Base-by-base conservation (phyloP, 768 basidiomycete species). In the Pilatotrama ljubarskyi region DNA sequence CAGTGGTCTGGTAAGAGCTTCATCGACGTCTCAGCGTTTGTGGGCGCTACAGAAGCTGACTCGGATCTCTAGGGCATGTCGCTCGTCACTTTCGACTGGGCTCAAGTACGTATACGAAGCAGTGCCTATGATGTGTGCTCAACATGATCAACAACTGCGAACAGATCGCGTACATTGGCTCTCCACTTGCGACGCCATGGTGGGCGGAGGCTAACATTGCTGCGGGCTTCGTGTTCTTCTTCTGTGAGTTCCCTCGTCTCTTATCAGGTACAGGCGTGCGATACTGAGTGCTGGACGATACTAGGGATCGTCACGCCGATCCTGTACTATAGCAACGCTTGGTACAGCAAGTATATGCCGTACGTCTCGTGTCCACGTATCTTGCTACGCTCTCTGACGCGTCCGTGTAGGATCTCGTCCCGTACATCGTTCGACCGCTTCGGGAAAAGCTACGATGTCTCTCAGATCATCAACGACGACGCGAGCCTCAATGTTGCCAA, bases 21-120 rank as follows among this genome's bases (percentile, higher is more conserved):
- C n/a, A n/a, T n/a, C n/a, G 59, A 25, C 9, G 6, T 11, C 5
- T 37, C 7, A 5, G 6, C 4, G 1, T 3, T 65, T 11, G 60
- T 64, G n/a, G 62, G 62, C 18, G 71, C 69, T 36, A 59, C 63
- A 37, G 51, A 59, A 20, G 71, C 49, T 51, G 10, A 51, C 24
- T n/a, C 7, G 15, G 7, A 6, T 15, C 3, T 35, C 2, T 15
- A 66, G 65, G 69, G 69, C 25, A 89, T 90, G 85, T 84, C 85
- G 64, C 68, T 89, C 48, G 71, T 90, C 66, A 88, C 88, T 15
- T 90, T 91, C 68, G 90, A 91, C 61, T 92, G 90, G 90, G 77
- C 86, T 3, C 37, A 61, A 72, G 55, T 57, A 20, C 14, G 55
- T 38, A 13, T 20, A 2, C 8, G 1, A 9, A 11, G 17, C 15